Base-by-base conservation (phyloP, 2,329 filamentous ascomycete species). In the Cytospora leucostoma region DNA sequence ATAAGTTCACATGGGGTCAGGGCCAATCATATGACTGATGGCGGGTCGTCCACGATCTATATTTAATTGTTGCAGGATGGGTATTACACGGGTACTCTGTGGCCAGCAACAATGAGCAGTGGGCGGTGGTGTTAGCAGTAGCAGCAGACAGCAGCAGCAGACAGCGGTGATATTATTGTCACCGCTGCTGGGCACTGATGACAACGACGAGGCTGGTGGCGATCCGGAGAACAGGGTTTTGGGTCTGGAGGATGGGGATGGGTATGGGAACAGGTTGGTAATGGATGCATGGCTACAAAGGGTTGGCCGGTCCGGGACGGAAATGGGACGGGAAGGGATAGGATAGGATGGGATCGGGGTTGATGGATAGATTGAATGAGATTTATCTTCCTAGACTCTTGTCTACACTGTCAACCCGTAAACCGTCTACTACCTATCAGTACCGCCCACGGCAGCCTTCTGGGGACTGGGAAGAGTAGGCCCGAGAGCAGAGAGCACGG, bases 91-190 rank as follows among this genome's bases (percentile, higher is more conserved):
- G 15, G 52, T 37, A 19, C 13, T 50, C 27, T 34, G 34, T 53
- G 37, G 50, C 44, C 27, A 50, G 33, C n/a, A 27, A 40, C 38
- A 12, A 49, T 38, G 17, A 13, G 32, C 8, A 37, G 47, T 10
- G 32, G n/a, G 21, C 35, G n/a, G 17, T 47, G 50, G 27, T 56
- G 59, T 34, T 55, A 38, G 37, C 51, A n/a, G n/a, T n/a, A 50
- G 59, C 19, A 40, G 37, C 34, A 15, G 34, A 12, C 11, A 15
- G 44, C 32, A 50, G 59, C 19, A 40, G 37, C 34, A 15, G 34
- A 12, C 11, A 15, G 44, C 32, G 49, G 44, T 44, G n/a, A 52
- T 34, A 44, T 37, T 33, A 37, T 27, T 27, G 51, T 32, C 37
- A 7, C 34, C 17, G 17, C 27, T 27, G 21, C 19, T 27, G 21